These are phyloP conservation scores for Myxozyma neotropica DNA, from an alignment of 805 yeast species.

Conservation along the genomic window DNA sequence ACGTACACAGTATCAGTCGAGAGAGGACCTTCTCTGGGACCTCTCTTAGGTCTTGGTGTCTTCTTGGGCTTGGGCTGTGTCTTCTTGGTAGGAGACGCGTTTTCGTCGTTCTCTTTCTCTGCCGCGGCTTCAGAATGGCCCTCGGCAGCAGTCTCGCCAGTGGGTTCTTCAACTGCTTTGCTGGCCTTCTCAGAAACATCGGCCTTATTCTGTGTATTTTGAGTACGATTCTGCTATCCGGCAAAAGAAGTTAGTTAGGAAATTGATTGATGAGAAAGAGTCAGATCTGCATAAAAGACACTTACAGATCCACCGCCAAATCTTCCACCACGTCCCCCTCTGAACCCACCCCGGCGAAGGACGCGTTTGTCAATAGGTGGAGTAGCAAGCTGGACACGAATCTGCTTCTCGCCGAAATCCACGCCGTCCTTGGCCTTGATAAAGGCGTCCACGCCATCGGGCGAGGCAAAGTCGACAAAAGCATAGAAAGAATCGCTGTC, in stretches of 20 bases:
- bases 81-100: conserved; percentile 9
- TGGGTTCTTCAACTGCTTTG: background rate
- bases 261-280: background rate
- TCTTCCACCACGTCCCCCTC: conserved; percentile 10
- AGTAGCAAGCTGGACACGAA: conserved; percentile 28
- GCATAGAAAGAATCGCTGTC: conserved; percentile 57
- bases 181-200: background rate
- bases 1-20: conserved; percentile 64
- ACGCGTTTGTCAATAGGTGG: conserved; percentile 24
- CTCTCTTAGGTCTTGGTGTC: conserved; percentile 30
- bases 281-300: background rate
- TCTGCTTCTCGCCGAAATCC: conserved; percentile 42
- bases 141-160: background rate
- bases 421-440: conserved; percentile 46
- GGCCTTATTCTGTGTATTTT: background rate
- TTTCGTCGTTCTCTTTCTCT: conserved; percentile 8
- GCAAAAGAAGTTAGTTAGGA: background rate
- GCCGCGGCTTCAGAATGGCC: background rate
- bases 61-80: conserved; percentile 4
- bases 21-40: conserved; percentile 53
- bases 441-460: conserved; percentile 50
- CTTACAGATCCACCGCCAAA: conserved; percentile 3
- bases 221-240: background rate
- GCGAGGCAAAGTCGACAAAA: conserved; percentile 50
- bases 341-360: conserved; percentile 5